Evolutionary conservation across 441 rosid genomes (phyloP), one percentile per base, ranked within the genome.

Genomic region (Gossypium schwendimanii): DNA sequence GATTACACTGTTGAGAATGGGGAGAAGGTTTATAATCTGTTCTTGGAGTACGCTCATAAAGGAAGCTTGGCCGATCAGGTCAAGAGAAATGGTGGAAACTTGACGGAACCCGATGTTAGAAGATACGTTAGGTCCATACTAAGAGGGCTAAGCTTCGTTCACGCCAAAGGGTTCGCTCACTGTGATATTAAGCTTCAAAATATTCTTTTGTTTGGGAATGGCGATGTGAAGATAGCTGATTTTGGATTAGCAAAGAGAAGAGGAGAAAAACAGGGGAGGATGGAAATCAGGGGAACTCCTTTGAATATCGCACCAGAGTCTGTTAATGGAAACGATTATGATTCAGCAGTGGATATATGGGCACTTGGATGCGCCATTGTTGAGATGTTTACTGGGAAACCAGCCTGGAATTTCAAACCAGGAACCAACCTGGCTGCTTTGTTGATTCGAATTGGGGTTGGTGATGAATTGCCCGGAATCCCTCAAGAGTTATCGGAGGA

Each of bases 281-380:
- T 72, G 8, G 78, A 87, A 81, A 72, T 89, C 61, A 73, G 95
- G 54, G 98, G 98, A 7, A 94, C 97, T 73, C 98, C 97, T 14
- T 76, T 90, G 50, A 87, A 85, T 23, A 82, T 94, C 82, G 85
- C 98, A 9, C 98, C 98, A 1, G 98, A 94, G 75, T 85, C 97
- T 0, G 94, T 94, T 23, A 86, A 84, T 47, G 75, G 84, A 1
- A 87, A 81, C 71, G 87, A 84, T 63, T 90, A 87, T 63, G 90
- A 86, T 71, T 69, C 97, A 4, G 81, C 84, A 8, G 83, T 80
- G 52, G 98, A 94, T 70, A 80, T 94, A 2, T 94, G 98, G 98
- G 97, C 97, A 0, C 83, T 94, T 6, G 98, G 97, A 20, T 92
- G 97, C 53, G 86, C 87, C 0, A 78, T 91, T 3, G 86, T 85